A percentile compares a stretch with the other conserved stretches of the same genome.
These are phyloP conservation scores for Oxytropis ochrocephala DNA, from an alignment of 306 rosid genomes.

Conservation along the genomic window DNA sequence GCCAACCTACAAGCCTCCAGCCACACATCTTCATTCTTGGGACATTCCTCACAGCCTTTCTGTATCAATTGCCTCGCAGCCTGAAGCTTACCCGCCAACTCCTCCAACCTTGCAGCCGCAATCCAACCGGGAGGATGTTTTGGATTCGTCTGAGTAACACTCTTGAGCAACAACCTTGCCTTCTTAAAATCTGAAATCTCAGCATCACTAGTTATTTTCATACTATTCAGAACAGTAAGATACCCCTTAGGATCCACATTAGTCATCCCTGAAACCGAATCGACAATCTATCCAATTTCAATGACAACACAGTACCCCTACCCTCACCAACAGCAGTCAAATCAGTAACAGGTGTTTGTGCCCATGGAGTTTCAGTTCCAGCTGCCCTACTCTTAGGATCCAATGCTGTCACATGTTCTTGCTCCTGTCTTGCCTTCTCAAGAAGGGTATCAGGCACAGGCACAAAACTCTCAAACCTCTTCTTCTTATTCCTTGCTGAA, in stretches of 20 bases:
- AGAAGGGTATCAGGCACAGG: too few relatives aligned
- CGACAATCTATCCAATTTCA: conserved; percentile 73
- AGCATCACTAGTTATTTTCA: conserved; percentile 88
- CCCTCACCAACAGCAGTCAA: conserved; percentile 94
- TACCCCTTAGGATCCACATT: conserved; percentile 83
- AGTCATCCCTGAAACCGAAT: conserved; percentile 72
- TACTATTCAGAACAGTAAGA: conserved; percentile 70
- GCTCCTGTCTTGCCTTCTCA: too few relatives aligned
- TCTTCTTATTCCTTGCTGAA: too few relatives aligned
- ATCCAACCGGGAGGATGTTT: conserved; percentile 93
- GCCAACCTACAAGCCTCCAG: conserved; percentile 85
- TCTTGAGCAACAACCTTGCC: conserved; percentile 75
- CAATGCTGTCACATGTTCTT: too few relatives aligned
- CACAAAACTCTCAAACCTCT: too few relatives aligned
- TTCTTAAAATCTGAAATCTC: conserved; percentile 84
- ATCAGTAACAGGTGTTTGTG: conserved; percentile 87
- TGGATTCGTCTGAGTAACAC: conserved; percentile 82
- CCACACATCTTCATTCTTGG: conserved; percentile 88
- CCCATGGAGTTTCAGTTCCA: conserved; percentile 18
- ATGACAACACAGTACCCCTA: conserved; percentile 74
- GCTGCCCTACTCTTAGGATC: too few relatives aligned
- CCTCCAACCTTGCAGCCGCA: conserved; percentile 87
- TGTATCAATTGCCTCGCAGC: conserved; percentile 73
- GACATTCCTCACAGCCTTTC: conserved; percentile 88
- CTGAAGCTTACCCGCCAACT: conserved; percentile 81